Evolutionary conservation across 2,329 filamentous ascomycete genomes (phyloP).

Genomic region (Aspergillus arachidicola): DNA sequence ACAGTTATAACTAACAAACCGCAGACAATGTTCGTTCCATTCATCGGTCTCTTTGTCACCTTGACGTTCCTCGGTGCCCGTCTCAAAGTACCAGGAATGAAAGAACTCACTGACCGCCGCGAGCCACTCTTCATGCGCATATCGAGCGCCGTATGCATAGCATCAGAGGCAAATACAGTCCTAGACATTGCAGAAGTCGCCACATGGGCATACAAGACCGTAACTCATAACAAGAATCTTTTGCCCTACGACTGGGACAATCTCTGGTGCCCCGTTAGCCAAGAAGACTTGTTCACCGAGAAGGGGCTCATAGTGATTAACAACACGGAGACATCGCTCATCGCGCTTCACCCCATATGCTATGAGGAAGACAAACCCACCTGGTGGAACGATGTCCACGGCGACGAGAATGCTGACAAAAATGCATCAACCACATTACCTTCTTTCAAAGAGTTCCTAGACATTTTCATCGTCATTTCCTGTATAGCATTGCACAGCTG

Average conservation of each 20-base stretch:
- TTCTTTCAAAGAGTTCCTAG: neutral
- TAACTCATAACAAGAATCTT: neutral
- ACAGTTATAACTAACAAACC: neutral
- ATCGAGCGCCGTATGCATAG: constrained; percentile 17
- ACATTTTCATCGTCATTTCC: neutral
- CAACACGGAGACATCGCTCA: neutral
- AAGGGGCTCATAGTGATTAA: neutral
- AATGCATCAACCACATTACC: neutral
- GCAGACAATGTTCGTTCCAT: constrained; percentile 24
- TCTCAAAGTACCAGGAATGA: constrained; percentile 24
- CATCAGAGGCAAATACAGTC: constrained; percentile 17
- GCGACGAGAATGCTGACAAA: neutral
- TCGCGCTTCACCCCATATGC: neutral
- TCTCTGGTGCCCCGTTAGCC: neutral
- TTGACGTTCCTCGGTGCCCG: constrained; percentile 29
- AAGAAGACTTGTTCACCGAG: neutral
- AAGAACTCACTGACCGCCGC: constrained; percentile 13
- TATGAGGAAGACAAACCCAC: neutral
- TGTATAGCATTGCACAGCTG: neutral
- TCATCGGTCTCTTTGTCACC: constrained; percentile 23
- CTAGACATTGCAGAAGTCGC: constrained; percentile 19
- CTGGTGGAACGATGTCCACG: neutral
- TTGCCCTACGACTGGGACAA: neutral
- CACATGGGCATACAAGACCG: constrained; percentile 1
- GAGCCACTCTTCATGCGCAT: constrained; percentile 22